A percentile compares a stretch with the other conserved stretches of the same genome.
Conservation (phyloP, 1,284 basidiomycete species). For the Heimioporus retisporus region DNA sequence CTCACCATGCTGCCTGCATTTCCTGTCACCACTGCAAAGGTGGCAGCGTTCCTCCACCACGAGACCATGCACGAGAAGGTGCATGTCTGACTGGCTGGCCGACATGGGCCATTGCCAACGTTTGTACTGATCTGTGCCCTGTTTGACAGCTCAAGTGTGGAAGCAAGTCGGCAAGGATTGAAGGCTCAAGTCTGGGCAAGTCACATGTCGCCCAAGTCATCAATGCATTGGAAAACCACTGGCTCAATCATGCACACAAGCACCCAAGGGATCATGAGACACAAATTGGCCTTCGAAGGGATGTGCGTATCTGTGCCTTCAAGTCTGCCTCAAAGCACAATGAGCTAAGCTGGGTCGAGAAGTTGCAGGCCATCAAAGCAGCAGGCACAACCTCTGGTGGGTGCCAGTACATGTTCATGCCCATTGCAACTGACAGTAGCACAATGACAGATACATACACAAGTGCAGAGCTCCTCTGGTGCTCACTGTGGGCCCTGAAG, state of each 20-base stretch:
- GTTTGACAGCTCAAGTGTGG: conserved; percentile 6
- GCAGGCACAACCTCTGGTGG: conserved; percentile 31
- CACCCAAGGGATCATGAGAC: conserved; percentile 15
- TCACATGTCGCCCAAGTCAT: conserved; percentile 22
- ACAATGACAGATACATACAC: too few species aligned
- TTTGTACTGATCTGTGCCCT: too few species aligned
- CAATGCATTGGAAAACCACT: conserved; percentile 22
- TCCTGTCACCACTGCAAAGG: conserved; percentile 28
- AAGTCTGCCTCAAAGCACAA: conserved; percentile 25
- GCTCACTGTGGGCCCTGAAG: too few species aligned
- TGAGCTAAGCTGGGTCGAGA: conserved; percentile 20
- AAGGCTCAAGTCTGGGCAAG: conserved; percentile 22
- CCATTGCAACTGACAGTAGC: too few species aligned
- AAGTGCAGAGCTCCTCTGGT: too few species aligned
- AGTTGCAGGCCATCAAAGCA: conserved; percentile 27
- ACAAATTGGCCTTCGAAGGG: conserved; percentile 10
- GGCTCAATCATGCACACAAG: conserved; percentile 18
- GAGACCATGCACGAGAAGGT: conserved; percentile 31
- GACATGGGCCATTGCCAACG: too few species aligned
- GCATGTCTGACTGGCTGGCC: not conserved
- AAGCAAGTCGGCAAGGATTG: conserved; percentile 14
- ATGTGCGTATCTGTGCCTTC: conserved; percentile 18
- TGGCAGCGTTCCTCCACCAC: conserved; percentile 30
- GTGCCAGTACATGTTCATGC: not conserved
- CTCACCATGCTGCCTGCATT: conserved; percentile 2